Evolutionary conservation across 2,329 filamentous ascomycete species (phyloP), one percentile per base, ranked within the genome.

Genomic region (Fusarium pilosicola): DNA sequence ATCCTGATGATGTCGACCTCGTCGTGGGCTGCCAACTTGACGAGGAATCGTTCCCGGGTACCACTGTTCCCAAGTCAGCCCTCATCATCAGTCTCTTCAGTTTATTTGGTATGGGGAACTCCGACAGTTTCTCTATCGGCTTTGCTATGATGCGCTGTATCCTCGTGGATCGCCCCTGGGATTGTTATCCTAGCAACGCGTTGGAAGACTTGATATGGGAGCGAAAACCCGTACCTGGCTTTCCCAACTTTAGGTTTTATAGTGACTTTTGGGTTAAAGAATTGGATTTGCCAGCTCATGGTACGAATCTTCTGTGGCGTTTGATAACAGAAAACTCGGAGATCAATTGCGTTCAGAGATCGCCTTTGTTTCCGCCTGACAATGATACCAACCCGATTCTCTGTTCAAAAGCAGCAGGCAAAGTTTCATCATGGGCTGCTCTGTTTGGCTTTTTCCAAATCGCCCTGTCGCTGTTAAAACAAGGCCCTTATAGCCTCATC

Each of bases 391-490:
- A 52, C 8, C 32, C 48, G 9, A 22, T 52, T 7, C 17, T 36
- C 4, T 52, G 49, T 26, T 36, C 49, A 36, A 52, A 7, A 2
- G 49, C 22, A 14, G 17, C 32, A 14, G 3, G 3, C 6, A 11
- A 7, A 24, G 12, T 0, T 20, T 24, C 48, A 4, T 10, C 11
- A 22, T 52, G 0, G 9, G 17, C 17, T 2, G 8, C 26, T 1
- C 4, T 52, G 6, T 15, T 52, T 0, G 36, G 0, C 2, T 1
- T 15, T 22, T 5, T 36, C 9, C n/a, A 36, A 3, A 15, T 52
- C 0, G 0, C 4, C 0, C 9, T 36, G 1, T 36, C 49, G 1
- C 11, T 34, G 4, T 24, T 36, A 1, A 36, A 26, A 36, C n/a
- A 26, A 15, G n/a, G 32, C 7, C 9, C 32, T 0, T 52, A 7